A percentile compares a stretch with the other conserved stretches of the same genome.
Evolutionary conservation across 2,329 filamentous ascomycete genomes (phyloP).

Genomic region (Aspergillus nomiae): DNA sequence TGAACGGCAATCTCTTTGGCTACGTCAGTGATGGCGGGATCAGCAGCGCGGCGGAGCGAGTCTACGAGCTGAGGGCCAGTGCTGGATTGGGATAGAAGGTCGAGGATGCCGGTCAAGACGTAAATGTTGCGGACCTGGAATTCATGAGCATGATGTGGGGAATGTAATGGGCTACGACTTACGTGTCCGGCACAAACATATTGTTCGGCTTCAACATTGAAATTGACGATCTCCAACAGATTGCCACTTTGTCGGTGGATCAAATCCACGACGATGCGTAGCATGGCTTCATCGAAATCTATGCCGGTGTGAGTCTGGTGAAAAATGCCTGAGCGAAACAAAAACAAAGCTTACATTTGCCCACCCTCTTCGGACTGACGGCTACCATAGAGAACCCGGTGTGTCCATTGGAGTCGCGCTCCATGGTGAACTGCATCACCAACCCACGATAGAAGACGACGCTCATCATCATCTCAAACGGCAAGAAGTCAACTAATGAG

Average conservation of each 20-base stretch:
- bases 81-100: not conserved
- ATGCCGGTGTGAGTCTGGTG: not conserved
- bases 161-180: constrained; percentile 46
- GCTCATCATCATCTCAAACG: not conserved
- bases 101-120: not conserved
- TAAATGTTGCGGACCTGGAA: not conserved
- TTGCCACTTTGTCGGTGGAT: constrained; percentile 73
- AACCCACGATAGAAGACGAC: constrained; percentile 90
- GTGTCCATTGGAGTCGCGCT: constrained; percentile 87
- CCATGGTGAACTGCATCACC: constrained; percentile 98
- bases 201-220: constrained; percentile 72
- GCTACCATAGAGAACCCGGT: constrained; percentile 99
- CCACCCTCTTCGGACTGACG: constrained; percentile 97
- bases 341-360: constrained; percentile 60
- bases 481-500: not conserved
- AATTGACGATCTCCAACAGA: constrained; percentile 99
- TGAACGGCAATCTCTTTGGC: not conserved
- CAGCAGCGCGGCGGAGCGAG: not conserved
- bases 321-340: not conserved
- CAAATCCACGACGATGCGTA: not conserved
- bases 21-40: not conserved
- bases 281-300: not conserved
- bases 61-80: not conserved
- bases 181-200: constrained; percentile 68
- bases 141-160: not conserved